Evolutionary conservation across 305 asterid species (phyloP), one percentile per base, ranked within the genome.

Genomic region (Nicotiana rustica): DNA sequence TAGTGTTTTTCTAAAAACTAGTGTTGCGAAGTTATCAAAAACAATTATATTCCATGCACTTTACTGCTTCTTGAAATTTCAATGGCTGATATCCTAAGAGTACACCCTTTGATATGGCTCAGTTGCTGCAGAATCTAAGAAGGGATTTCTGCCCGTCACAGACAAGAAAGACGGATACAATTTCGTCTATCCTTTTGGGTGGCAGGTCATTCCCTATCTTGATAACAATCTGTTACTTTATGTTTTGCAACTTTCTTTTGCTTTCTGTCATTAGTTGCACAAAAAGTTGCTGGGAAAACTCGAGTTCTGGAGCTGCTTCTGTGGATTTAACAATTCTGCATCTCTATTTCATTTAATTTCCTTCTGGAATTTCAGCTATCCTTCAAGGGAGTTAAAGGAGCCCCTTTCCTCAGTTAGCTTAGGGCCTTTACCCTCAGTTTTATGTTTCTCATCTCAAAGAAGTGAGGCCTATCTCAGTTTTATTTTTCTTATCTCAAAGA

Each of bases 121-220:
- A 92, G 96, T 91, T 87, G 93, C 94, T 87, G 96, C 94, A 88
- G 96, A 92, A 89, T 29, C 88, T 52, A 88, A 90, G 87, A 91
- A 92, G 82, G 96, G 96, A 68, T 92, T 89, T 85, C 85, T 88
- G 82, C 15, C 85, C 17, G 92, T 89, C 84, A 88, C 86, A 52
- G 94, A 92, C 87, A 90, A 86, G 78, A 91, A 91, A 83, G 94
- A 91, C 29, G 96, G 94, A 59, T 92, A 91, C 81, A 84, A 86
- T 57, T 91, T 92, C 80, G 78, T 89, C 64, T 89, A 92, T 59
- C 96, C 96, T 68, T 92, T 92, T 52, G 96, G 96, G 15, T 92
- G 96, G 94, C 96, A 91, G 94, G 96, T 92, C 65, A 59, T 59
- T 59, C 25, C 25, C 29, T 59, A 1, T 77, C 36, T 66, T 59